Evolutionary conservation across 78 protist genomes (phyloP), one percentile per base, ranked within the genome.

Genomic region (Bodo saltans): DNA sequence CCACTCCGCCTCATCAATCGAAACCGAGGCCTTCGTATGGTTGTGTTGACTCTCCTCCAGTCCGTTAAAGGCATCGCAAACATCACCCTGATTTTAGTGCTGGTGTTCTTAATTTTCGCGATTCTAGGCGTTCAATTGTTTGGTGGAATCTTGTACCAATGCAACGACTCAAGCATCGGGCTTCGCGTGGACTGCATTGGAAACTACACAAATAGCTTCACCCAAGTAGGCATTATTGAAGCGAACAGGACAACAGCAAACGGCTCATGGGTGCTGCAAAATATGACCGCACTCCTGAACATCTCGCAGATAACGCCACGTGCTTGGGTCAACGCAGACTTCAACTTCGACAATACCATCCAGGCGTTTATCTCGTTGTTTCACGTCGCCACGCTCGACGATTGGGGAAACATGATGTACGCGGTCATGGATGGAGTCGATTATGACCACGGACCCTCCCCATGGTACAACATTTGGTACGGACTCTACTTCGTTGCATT

Each of bases 1-100:
- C 93, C 93, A 28, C 85, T 90, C 37, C 93, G 93, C 0, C 74
- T 87, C 40, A 2, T 90, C 79, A 40, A 71, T 39, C 80, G 79
- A 1, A 41, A 32, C 84, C 37, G 3, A 2, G 85, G 83, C 21
- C 69, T 88, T 79, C 53, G 39, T 40, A 78, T 87, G 34, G 84
- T 79, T 12, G 72, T 47, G 32, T 42, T 11, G 37, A 42, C 87
- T 30, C 39, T 72, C 42, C 29, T 73, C 28, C n/a, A 23, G n/a
- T 0, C 70, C 30, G 28, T 42, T 35, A 60, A 70, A 0, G 42
- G 69, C 3, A 37, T 83, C 28, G 29, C 34, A 11, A 11, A 42
- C 39, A 72, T 85, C 3, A 28, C 28, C 26, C 23, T 69, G 28
- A 32, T 84, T 28, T 1, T 2, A 8, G 1, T 72, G 37, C 47